Evolutionary conservation across 140 eudicot species (phyloP).

Genomic region (Flaveria floridana): DNA sequence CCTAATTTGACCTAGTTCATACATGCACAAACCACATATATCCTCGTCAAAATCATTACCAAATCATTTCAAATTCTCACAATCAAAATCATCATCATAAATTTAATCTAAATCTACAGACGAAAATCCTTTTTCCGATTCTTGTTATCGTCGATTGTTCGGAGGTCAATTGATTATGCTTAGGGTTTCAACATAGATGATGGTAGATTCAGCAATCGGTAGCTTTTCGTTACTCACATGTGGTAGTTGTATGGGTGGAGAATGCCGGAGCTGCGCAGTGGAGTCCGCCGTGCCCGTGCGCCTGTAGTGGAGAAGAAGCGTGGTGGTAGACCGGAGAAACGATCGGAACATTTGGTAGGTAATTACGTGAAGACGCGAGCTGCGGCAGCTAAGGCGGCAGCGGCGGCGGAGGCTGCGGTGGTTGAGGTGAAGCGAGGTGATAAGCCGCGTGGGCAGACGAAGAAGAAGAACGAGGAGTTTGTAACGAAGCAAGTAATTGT

Average conservation of each 20-base stretch:
- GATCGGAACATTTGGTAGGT: slow-evolving; percentile 38
- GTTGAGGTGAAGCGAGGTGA: slow-evolving; percentile 1
- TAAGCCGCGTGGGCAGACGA: slow-evolving; percentile 20
- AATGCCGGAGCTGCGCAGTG: slow-evolving; percentile 62
- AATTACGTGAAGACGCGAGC: slow-evolving; percentile 52
- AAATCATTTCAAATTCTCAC: slow-evolving; percentile 7
- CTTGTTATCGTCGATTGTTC: not conserved
- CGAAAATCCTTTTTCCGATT: not conserved
- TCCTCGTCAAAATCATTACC: not conserved
- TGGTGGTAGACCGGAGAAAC: slow-evolving; percentile 17
- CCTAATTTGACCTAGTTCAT: slow-evolving; percentile 10
- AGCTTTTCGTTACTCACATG: slow-evolving; percentile 16
- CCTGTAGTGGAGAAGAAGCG: slow-evolving; percentile 36
- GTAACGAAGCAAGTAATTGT: slow-evolving; percentile 30
- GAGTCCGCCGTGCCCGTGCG: slow-evolving; percentile 45
- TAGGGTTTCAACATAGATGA: slow-evolving; percentile 37
- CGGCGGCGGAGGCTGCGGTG: slow-evolving; percentile 26
- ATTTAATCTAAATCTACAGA: not conserved
- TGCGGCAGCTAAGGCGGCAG: slow-evolving; percentile 45
- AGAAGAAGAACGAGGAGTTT: slow-evolving; percentile 15
- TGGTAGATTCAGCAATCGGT: slow-evolving; percentile 33
- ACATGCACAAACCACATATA: slow-evolving; percentile 3
- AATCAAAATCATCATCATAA: not conserved
- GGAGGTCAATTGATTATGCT: slow-evolving; percentile 15
- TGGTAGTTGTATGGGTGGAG: slow-evolving; percentile 33